Base-by-base conservation (phyloP, 1,139 yeast species). In the Sugiyamaella pinicola region DNA sequence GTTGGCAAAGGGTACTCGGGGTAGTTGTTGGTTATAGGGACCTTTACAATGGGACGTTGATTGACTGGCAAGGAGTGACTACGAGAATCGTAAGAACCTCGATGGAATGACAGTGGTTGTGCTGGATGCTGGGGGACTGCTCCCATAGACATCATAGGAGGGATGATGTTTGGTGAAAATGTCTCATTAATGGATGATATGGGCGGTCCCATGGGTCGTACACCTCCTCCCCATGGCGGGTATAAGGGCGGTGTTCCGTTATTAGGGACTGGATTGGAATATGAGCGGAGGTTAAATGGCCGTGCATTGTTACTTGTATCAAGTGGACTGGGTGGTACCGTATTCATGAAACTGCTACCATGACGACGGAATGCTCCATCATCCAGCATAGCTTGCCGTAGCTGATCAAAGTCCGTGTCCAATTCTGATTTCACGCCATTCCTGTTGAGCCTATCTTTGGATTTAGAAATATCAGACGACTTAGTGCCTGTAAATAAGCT, bases 21-120 rank as follows among this genome's bases (percentile, higher is more conserved):
- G 37, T 53, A 53, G 15, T 38, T 29, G 24, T 39, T 35, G 8
- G 54, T 51, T n/a, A 51, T 51, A 8, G 54, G 54, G 26, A 51
- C 47, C 19, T 51, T 33, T 6, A 51, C 54, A 10, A 8, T 41
- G 4, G 47, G 53, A 9, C 50, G 48, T 21, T 44, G 52, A 17
- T 44, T 22, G 31, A 4, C 28, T 3, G 35, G 13, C 4, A 12
- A 13, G 5, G 47, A 33, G 5, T 19, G 43, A 9, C n/a, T n/a
- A n/a, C 37, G 49, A 24, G 35, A 18, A 17, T 46, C 49, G 17
- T 19, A 42, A 7, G 47, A 17, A 18, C 47, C 43, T 7, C 19
- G 39, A 15, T 22, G n/a, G 31, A 40, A 8, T 26, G 37, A 18
- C n/a, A n/a, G n/a, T n/a, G n/a, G n/a, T n/a, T n/a, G n/a, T n/a